Base-by-base conservation (phyloP, 2,329 filamentous ascomycete species). In the Arthroderma sp. region DNA sequence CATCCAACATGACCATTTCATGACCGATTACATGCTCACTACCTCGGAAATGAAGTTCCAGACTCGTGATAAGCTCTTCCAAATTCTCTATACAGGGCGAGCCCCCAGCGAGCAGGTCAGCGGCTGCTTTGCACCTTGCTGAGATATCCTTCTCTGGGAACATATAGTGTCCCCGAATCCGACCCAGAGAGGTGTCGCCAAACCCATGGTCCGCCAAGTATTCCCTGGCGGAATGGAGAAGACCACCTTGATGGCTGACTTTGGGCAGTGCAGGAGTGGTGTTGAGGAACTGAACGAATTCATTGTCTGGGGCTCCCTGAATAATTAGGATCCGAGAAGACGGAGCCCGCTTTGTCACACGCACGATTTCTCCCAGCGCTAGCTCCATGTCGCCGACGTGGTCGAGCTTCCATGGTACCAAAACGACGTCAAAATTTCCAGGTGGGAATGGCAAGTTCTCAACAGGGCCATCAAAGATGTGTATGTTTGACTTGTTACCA, bases 261-360 rank as follows among this genome's bases (percentile, higher is more conserved):
- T 39, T 59, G 17, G 52, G 23, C 35, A 55, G 58, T 52, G 55
- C 49, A 19, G 49, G 37, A 23, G 47, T 57, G 25, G 47, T 19
- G 25, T 43, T 35, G n/a, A 59, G 37, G n/a, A 57, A 38, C 9
- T 38, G 53, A 8, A 38, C 15, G 2, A 31, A 15, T 35, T 59
- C 58, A 52, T 44, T 59, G 23, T 59, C 51, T 15, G 55, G 58
- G 2, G 55, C 55, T 2, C 38, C 51, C 37, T 59, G 55, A 21
- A 59, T n/a, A 9, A 59, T 52, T 6, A 57, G 4, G 21, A 59
- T 51, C 17, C 37, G 23, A 43, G 55, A 43, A 31, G 35, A 31
- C 4, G 49, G 55, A n/a, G 31, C 9, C 17, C 7, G 9, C n/a
- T 54, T 38, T 13, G 51, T 41, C 17, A 59, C 55, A 11, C 55